phyloP scores from a whole-genome alignment of 2,329 filamentous ascomycete species.

The Penicillium italicum region DNA sequence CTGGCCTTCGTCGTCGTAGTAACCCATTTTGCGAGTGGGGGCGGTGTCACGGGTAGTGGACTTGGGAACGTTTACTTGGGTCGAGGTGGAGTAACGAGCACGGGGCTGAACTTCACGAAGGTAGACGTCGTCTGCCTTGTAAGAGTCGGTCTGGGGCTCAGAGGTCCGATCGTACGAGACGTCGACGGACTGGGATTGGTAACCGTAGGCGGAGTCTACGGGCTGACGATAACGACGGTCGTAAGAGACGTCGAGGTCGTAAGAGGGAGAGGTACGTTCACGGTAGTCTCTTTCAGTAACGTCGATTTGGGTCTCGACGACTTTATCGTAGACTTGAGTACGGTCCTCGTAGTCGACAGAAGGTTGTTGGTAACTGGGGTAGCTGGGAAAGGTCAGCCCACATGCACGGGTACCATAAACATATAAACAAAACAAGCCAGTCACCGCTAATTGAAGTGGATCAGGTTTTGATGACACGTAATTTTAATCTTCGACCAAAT shows the following conservation, averaged over 20 bases:
- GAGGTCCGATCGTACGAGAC: constrained; percentile 32
- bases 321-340: constrained; percentile 40
- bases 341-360: constrained; percentile 49
- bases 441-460: constrained; percentile 30
- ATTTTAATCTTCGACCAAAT: constrained; percentile 22
- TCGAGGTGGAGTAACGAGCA: constrained; percentile 33
- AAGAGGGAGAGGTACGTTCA: constrained; percentile 56
- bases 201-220: constrained; percentile 24
- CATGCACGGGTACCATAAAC: constrained; percentile 19
- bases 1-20: constrained; percentile 74
- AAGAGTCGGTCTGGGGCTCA: constrained; percentile 30
- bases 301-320: constrained; percentile 50
- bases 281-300: constrained; percentile 61
- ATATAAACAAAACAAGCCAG: constrained; percentile 26
- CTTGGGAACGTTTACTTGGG: constrained; percentile 44
- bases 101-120: constrained; percentile 30
- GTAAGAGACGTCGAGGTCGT: constrained; percentile 46
- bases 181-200: constrained; percentile 23
- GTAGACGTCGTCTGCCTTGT: constrained; percentile 37
- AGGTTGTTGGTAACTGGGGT: constrained; percentile 50
- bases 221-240: constrained; percentile 35
- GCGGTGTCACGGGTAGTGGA: constrained; percentile 51
- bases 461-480: constrained; percentile 23
- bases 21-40: constrained; percentile 64
- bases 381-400: constrained; percentile 42